phyloP scores from a whole-genome alignment of 2,329 filamentous ascomycete genomes.

The Bipolaris oryzae region DNA sequence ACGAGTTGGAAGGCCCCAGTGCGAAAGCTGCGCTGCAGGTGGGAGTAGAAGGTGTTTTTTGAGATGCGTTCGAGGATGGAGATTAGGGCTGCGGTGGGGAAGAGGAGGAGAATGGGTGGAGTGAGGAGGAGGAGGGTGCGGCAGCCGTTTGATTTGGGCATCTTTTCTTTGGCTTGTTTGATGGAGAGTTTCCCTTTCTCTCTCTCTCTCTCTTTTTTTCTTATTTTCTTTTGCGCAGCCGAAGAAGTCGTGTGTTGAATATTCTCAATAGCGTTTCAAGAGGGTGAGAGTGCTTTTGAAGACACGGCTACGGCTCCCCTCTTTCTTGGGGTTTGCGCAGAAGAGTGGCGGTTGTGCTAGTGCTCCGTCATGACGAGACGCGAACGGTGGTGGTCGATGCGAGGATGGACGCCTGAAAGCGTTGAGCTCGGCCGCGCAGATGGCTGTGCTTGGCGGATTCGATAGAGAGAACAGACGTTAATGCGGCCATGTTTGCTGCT shows the following conservation, averaged over 20 bases:
- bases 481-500: background rate
- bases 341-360: background rate
- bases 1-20: slow-evolving; percentile 19
- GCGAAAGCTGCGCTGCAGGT: slow-evolving; percentile 19
- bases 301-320: background rate
- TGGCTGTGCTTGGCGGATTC: slow-evolving; percentile 1
- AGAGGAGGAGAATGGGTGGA: slow-evolving; percentile 31
- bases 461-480: background rate
- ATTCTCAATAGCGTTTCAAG: background rate
- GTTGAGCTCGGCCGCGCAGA: background rate
- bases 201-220: too few relatives aligned
- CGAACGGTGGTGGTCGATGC: background rate
- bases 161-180: too few relatives aligned
- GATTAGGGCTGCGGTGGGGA: slow-evolving; percentile 28
- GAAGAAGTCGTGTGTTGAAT: background rate
- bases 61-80: slow-evolving; percentile 38
- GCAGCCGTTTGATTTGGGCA: slow-evolving; percentile 27
- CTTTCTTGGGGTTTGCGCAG: background rate
- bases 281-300: background rate
- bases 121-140: slow-evolving; percentile 32
- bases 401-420: slow-evolving; percentile 5
- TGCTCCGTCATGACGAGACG: background rate
- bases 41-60: slow-evolving; percentile 18
- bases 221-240: background rate
- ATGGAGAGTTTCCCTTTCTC: background rate